Base-by-base conservation (phyloP, 1,284 basidiomycete species). In the Afroboletus lepidellus region DNA sequence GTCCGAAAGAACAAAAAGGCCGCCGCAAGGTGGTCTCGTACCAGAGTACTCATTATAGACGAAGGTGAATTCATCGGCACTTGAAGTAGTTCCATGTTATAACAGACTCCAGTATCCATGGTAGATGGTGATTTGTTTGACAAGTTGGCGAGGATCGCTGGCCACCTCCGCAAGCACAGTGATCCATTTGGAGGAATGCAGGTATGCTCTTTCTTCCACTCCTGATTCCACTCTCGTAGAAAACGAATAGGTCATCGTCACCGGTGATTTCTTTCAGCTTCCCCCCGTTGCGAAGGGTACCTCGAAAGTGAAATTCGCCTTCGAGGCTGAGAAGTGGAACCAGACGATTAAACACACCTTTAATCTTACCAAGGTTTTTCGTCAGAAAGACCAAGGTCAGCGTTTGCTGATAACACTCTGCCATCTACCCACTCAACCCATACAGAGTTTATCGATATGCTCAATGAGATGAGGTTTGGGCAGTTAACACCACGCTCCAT, bases 221-320 rank as follows among this genome's bases (percentile, higher is more conserved):
- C 29, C 47, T 36, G 44, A 18, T 20, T 44, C 44, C 25, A 27
- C 32, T 21, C 46, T 48, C 41, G 58, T 37, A 8, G 43, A 37
- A 50, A 33, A 52, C 29, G 42, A 37, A 13, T 71, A 87, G 84
- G 74, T 98, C 41, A 76, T 97, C 49, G 77, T 94, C 39, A 92
- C 89, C 8, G 94, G 94, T 16, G 94, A 97, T 69, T 95, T 96
- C 70, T 94, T 90, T 72, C 94, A 98, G 72, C 79, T 98, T 2
- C 95, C 95, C 1, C 95, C 95, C 0, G 93, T 98, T 7, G 77
- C 79, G n/a, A 75, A 72, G 57, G 72, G 74, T 42, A 51, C 68
- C 2, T 66, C 63, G 3, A 66, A 71, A 3, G 67, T 79, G 38
- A 77, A 71, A 29, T 96, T 94, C 62, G 88, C 89, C 1, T 98